These are phyloP conservation scores for Ganoderma meredithae DNA, from an alignment of 1,284 basidiomycete genomes.

Conservation along the genomic window DNA sequence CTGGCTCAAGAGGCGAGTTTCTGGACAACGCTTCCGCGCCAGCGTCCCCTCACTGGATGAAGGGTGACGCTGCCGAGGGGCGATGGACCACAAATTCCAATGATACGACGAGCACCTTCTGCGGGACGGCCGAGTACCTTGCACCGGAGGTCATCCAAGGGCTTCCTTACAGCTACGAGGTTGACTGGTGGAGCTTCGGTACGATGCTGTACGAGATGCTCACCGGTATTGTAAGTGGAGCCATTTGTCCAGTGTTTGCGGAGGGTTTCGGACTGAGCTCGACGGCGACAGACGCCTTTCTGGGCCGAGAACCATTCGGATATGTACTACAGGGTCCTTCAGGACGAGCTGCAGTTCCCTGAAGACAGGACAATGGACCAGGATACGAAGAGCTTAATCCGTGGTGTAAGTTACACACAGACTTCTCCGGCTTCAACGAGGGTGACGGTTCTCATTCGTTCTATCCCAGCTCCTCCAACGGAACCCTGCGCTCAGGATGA, in stretches of 20 bases:
- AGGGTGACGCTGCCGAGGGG: conserved; percentile 58
- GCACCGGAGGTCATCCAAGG: conserved; percentile 95
- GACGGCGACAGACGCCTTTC: conserved; percentile 79
- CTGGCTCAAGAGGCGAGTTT: conserved; percentile 59
- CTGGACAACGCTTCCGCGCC: conserved; percentile 52
- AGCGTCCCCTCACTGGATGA: conserved; percentile 77
- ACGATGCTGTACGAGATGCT: conserved; percentile 98
- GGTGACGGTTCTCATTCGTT: conserved; percentile 27
- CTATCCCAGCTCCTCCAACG: conserved; percentile 81
- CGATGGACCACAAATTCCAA: conserved; percentile 59
- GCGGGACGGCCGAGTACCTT: conserved; percentile 93
- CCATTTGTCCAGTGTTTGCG: conserved; percentile 14
- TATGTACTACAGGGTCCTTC: conserved; percentile 92
- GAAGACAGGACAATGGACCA: conserved; percentile 91
- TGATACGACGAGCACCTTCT: conserved; percentile 85
- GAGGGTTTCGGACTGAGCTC: conserved; percentile 27
- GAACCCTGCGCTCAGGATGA: conserved; percentile 89
- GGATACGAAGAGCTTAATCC: conserved; percentile 94
- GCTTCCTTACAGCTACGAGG: conserved; percentile 90
- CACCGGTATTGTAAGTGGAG: conserved; percentile 79
- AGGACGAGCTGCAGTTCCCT: conserved; percentile 89
- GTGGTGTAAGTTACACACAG: conserved; percentile 70
- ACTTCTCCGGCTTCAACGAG: conserved; percentile 11
- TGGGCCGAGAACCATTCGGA: conserved; percentile 94
- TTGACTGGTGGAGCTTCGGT: conserved; percentile 98